Evolutionary conservation across 208 protist genomes (phyloP).

Genomic region (Wallacemonas sp.): DNA sequence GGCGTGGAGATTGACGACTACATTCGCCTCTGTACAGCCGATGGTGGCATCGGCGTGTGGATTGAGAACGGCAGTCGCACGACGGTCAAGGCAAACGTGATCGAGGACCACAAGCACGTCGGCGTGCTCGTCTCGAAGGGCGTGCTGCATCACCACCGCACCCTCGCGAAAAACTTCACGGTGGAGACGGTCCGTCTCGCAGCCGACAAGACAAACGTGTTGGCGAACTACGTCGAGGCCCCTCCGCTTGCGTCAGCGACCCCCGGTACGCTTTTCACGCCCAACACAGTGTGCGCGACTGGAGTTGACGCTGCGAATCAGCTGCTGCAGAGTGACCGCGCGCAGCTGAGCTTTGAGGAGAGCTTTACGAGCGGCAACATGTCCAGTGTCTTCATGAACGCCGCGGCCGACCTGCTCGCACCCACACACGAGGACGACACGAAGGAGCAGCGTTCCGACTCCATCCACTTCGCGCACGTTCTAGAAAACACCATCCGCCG

Average conservation of each 20-base stretch:
- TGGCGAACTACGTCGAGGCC: slow-evolving; percentile 22
- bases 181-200: slow-evolving; percentile 9
- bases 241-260: slow-evolving; percentile 37
- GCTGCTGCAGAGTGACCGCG: slow-evolving; percentile 18
- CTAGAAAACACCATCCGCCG: slow-evolving; percentile 35
- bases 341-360: background rate
- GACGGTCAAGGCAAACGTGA: slow-evolving; percentile 43
- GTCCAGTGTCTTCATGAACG: slow-evolving; percentile 18
- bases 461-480: slow-evolving; percentile 42
- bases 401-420: background rate
- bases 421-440: background rate
- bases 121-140: slow-evolving; percentile 62
- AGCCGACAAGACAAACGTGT: slow-evolving; percentile 21
- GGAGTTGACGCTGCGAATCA: slow-evolving; percentile 35
- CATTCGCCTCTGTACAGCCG: slow-evolving; percentile 51
- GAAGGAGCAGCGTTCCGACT: slow-evolving; percentile 28
- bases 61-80: slow-evolving; percentile 64
- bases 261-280: slow-evolving; percentile 38
- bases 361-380: slow-evolving; percentile 8
- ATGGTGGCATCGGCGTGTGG: slow-evolving; percentile 85
- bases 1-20: slow-evolving; percentile 45
- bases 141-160: slow-evolving; percentile 51
- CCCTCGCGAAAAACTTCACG: slow-evolving; percentile 33
- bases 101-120: slow-evolving; percentile 54
- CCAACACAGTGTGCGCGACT: slow-evolving; percentile 33